phyloP scores from a whole-genome alignment of 192 early-diverging fungal species.

The Geosiphon pyriformis region DNA sequence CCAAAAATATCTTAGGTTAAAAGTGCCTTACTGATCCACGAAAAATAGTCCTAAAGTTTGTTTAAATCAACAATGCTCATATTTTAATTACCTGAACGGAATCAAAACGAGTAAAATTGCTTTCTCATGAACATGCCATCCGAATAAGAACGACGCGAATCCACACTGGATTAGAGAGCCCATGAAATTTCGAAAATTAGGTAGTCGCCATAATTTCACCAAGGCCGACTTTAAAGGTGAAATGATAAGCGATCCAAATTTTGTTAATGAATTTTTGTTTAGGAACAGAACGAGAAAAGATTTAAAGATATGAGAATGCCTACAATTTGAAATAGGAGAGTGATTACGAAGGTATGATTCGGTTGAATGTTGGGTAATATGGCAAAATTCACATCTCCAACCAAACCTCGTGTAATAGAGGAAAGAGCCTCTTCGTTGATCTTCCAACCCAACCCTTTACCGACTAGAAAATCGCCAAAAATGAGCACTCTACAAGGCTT shows the following conservation, averaged over 20 bases:
- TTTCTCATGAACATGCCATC: constrained; percentile 99
- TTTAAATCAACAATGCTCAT: too few species aligned
- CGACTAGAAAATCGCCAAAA: constrained; percentile 24
- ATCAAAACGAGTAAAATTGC: constrained; percentile 78
- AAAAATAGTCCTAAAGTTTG: too few species aligned
- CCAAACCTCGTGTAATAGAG: constrained; percentile 82
- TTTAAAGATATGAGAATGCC: constrained; percentile 19
- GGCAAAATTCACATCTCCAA: constrained; percentile 82
- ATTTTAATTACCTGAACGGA: constrained; percentile 59
- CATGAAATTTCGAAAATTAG: constrained; percentile 59
- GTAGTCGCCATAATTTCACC: constrained; percentile 47
- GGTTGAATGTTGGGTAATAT: constrained; percentile 73
- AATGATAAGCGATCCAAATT: constrained; percentile 11
- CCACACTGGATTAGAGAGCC: constrained; percentile 72
- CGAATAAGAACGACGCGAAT: constrained; percentile 86
- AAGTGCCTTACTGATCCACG: too few species aligned
- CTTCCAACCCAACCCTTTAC: constrained; percentile 29
- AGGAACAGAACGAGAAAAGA: background rate
- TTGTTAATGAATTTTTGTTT: background rate
- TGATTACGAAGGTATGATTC: constrained; percentile 64
- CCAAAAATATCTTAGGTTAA: too few species aligned
- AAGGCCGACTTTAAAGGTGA: constrained; percentile 43
- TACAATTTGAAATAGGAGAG: constrained; percentile 66
- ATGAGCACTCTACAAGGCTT: constrained; percentile 24
- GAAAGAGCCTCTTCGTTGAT: constrained; percentile 42